phyloP scores from a whole-genome alignment of 2,329 filamentous ascomycete genomes.

The Chaetomium sp. region DNA sequence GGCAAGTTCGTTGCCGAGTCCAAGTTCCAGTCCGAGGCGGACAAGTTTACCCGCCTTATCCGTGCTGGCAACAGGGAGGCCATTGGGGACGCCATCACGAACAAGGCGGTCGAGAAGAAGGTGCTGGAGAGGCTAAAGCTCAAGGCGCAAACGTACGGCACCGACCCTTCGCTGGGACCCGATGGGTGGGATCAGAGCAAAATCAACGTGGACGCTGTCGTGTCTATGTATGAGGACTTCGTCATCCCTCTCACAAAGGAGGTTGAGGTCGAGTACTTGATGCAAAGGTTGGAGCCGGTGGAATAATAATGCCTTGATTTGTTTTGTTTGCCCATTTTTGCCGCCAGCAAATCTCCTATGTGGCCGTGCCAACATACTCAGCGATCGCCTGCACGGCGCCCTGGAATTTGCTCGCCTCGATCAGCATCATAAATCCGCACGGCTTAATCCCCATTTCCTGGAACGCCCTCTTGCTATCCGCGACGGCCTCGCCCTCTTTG shows the following conservation, averaged over 20 bases:
- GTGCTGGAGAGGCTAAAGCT: constrained; percentile 82
- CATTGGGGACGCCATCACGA: constrained; percentile 88
- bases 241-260: constrained; percentile 98
- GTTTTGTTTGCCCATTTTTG: constrained; percentile 6
- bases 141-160: constrained; percentile 93
- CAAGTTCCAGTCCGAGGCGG: constrained; percentile 84
- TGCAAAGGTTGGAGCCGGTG: constrained; percentile 73
- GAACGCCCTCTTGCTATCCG: constrained; percentile 92
- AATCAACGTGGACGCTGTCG: constrained; percentile 90
- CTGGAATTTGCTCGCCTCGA: constrained; percentile 77
- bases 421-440: constrained; percentile 80
- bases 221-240: constrained; percentile 85
- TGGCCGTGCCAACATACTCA: constrained; percentile 64
- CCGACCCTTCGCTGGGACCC: constrained; percentile 70
- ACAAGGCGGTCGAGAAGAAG: constrained; percentile 84
- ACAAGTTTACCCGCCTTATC: constrained; percentile 81
- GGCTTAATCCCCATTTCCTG: constrained; percentile 89
- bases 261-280: constrained; percentile 96
- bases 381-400: constrained; percentile 73
- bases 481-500: constrained; percentile 76
- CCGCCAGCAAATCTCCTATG: constrained; percentile 21
- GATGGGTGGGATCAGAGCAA: constrained; percentile 65
- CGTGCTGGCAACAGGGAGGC: constrained; percentile 75
- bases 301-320: constrained; percentile 32
- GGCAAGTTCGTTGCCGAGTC: constrained; percentile 98